Conservation (phyloP, 2,329 filamentous ascomycete genomes). For the Aspergillus sp. region DNA sequence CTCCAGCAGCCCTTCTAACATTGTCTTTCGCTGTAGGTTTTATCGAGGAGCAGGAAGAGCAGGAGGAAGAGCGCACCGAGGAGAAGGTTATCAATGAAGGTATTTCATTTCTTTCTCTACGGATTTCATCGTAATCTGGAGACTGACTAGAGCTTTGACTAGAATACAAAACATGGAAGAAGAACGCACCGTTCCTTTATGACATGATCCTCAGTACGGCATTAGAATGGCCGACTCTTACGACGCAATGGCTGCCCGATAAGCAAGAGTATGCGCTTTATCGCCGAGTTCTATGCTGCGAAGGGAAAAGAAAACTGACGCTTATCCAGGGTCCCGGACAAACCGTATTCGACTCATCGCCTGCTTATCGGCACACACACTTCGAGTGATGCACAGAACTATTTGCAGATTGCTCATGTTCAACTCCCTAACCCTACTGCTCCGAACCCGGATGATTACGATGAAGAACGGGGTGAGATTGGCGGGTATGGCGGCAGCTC, state of each 20-base stretch:
- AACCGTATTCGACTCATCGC: constrained; percentile 82
- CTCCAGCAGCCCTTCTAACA: constrained; percentile 15
- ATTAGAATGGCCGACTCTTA: constrained; percentile 94
- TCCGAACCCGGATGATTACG: constrained; percentile 76
- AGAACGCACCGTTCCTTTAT: constrained; percentile 97
- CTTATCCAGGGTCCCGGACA: constrained; percentile 62
- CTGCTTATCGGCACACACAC: constrained; percentile 93
- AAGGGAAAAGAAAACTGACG: not conserved
- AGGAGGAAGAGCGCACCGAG: constrained; percentile 70
- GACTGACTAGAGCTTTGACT: constrained; percentile 5
- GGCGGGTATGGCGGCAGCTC: constrained; percentile 76
- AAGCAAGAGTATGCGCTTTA: constrained; percentile 62
- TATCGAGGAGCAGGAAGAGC: constrained; percentile 40
- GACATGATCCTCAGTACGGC: constrained; percentile 96
- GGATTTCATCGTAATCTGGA: not conserved
- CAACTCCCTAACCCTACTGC: constrained; percentile 76
- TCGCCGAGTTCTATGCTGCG: too few species aligned
- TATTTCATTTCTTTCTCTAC: constrained; percentile 26
- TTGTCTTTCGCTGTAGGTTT: constrained; percentile 17
- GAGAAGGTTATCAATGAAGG: constrained; percentile 94
- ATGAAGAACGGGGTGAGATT: constrained; percentile 87
- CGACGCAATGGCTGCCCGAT: constrained; percentile 97
- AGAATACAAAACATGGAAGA: constrained; percentile 99
- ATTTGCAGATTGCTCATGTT: constrained; percentile 89
- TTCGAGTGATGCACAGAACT: constrained; percentile 78